Evolutionary conservation across 1,139 yeast genomes (phyloP).

Genomic region (Waltiozyma sp.): DNA sequence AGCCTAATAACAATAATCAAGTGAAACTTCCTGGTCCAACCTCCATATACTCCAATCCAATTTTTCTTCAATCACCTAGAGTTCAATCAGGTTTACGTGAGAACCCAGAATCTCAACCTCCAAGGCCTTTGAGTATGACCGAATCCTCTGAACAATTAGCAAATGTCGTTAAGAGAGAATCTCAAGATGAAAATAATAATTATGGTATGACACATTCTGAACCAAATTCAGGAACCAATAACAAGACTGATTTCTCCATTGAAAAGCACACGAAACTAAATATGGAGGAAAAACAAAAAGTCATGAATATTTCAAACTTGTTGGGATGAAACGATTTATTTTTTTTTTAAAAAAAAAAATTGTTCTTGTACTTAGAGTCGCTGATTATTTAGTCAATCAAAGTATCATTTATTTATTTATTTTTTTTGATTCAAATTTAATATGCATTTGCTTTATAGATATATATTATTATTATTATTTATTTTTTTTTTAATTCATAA

Average conservation of each 20-base stretch:
- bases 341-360: too few relatives aligned
- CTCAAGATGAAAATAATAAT: neutral
- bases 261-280: conserved; percentile 1
- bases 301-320: conserved; percentile 17
- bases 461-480: too few relatives aligned
- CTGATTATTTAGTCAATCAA: neutral
- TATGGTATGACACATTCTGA: neutral
- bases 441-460: too few relatives aligned
- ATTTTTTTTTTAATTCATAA: too few relatives aligned
- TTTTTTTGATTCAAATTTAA: too few relatives aligned
- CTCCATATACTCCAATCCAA: conserved; percentile 8
- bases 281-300: conserved; percentile 4
- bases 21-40: conserved; percentile 13
- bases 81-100: neutral
- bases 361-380: too few relatives aligned
- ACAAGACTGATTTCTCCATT: too few relatives aligned
- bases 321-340: conserved; percentile 8
- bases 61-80: conserved; percentile 2
- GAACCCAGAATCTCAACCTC: neutral
- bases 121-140: neutral
- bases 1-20: neutral
- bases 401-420: too few relatives aligned
- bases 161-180: neutral
- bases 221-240: too few relatives aligned
- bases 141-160: neutral